Base-by-base conservation (phyloP, 2,329 filamentous ascomycete genomes). In the Penicillium sp. region DNA sequence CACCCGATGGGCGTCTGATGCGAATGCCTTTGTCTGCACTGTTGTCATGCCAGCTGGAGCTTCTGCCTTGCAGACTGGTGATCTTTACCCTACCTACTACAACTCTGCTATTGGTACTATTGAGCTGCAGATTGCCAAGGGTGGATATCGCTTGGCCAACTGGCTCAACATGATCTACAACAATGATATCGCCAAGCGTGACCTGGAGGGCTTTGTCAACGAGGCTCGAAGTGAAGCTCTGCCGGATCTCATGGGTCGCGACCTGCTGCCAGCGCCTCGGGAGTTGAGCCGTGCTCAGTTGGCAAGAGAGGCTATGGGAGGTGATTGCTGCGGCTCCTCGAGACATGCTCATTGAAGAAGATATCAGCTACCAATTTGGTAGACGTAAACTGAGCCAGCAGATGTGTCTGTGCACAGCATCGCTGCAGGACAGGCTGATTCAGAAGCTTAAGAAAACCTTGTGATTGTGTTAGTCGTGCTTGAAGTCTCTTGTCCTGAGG, bases 121-220 rank as follows among this genome's bases (percentile, higher is more conserved):
- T 48, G 86, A 91, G 73, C 71, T 84, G 60, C 85, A 89, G 71
- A 80, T 92, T 61, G 89, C 88, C 7, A 85, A 84, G 63, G 89
- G 86, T 4, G 89, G 89, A 11, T 89, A 86, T 72, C 82, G 89
- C 51, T 80, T 91, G 71, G 89, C 85, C 1, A 83, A 82, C 20
- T 90, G 66, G 66, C 37, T 68, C 14, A 66, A 68, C 15, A 5
- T 59, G 59, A 66, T 68, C 10, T 62, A 68, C n/a, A 55, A 25
- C 5, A 47, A 58, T 4, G 54, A 57, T 2, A 56, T 63, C 54
- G 61, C 66, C 15, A 64, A 64, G 54, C 50, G 59, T 2, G 56
- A 55, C 41, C n/a, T 55, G 1, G 59, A 57, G n/a, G 41, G 54
- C 3, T 55, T 39, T 35, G 47, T 35, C 5, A 38, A 58, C n/a